Base-by-base conservation (phyloP, 768 basidiomycete genomes). In the Mycena vitilis region DNA sequence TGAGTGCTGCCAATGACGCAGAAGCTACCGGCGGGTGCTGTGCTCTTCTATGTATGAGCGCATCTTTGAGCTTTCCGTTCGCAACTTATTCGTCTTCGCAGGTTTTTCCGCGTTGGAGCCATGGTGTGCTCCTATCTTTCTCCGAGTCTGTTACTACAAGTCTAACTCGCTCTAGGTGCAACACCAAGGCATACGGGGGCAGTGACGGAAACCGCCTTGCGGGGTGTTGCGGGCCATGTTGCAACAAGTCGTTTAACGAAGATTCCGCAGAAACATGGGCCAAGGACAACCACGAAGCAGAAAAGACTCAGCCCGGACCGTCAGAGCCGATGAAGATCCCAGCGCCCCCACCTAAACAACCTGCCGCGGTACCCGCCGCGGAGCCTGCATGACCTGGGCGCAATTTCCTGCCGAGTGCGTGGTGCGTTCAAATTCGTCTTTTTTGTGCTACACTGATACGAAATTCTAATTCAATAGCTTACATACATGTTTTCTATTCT, bases 201-300 rank as follows among this genome's bases (percentile, higher is more conserved):
- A 63, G 73, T 5, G 80, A 80, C 8, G 78, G 79, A 59, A 76
- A 82, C 60, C 68, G 73, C 40, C 65, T 72, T 68, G 25, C 78
- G 18, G 85, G 85, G 13, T 86, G 86, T 65, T 87, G 85, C 68
- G 82, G 79, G 15, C 78, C 78, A 36, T 87, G 85, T 55, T 86
- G 80, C 63, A 74, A 76, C 22, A 75, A 80, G 18, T 82, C 81
- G 5, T 85, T 86, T 72, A 78, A 86, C 71, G 82, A 83, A 52
- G 86, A 87, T 66, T 75, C 73, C 1, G 82, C 85, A 70, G 84
- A 85, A 34, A 77, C 74, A 49, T 74, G 81, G 47, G 77, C 76
- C 49, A 78, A 82, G 77, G 78, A 76, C 49, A 20, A 36, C 4
- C 20, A 38, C 9, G 42, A 51, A 10, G 40, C 34, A 8, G 60